phyloP scores from a whole-genome alignment of 2,329 filamentous ascomycete genomes.

The Fusarium buharicum region DNA sequence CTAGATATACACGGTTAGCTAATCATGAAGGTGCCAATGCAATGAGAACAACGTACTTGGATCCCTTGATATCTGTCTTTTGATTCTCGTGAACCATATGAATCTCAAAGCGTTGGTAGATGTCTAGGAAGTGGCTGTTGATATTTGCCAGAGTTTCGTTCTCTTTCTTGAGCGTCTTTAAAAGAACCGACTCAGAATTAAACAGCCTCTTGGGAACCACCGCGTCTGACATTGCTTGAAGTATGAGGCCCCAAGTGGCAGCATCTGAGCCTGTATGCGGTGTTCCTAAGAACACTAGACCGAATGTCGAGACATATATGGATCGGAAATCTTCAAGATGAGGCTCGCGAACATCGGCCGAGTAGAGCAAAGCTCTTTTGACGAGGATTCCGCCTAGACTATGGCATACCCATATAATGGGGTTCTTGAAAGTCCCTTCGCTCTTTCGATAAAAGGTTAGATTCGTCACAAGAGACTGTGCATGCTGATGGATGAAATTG shows the following conservation, averaged over 20 bases:
- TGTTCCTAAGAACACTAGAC: slow-evolving; percentile 80
- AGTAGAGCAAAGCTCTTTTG: slow-evolving; percentile 76
- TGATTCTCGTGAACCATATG: slow-evolving; percentile 82
- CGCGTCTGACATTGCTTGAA: slow-evolving; percentile 74
- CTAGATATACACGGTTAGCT: slow-evolving; percentile 41
- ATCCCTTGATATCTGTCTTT: slow-evolving; percentile 74
- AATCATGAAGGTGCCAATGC: background rate
- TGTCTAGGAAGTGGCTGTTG: slow-evolving; percentile 76
- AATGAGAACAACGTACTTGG: slow-evolving; percentile 54
- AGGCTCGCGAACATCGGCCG: slow-evolving; percentile 67
- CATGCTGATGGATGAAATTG: slow-evolving; percentile 76
- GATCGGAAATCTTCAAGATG: slow-evolving; percentile 73
- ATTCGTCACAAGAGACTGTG: slow-evolving; percentile 72
- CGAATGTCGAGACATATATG: slow-evolving; percentile 79
- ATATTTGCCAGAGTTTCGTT: slow-evolving; percentile 80
- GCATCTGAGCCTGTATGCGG: slow-evolving; percentile 77
- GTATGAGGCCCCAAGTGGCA: slow-evolving; percentile 72
- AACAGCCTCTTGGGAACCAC: slow-evolving; percentile 74
- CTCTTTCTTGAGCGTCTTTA: slow-evolving; percentile 76
- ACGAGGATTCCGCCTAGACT: slow-evolving; percentile 78
- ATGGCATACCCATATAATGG: slow-evolving; percentile 81
- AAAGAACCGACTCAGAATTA: slow-evolving; percentile 72
- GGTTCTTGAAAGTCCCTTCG: slow-evolving; percentile 66
- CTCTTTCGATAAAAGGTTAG: slow-evolving; percentile 71
- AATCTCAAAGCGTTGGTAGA: slow-evolving; percentile 75